Conservation (phyloP, 1,139 yeast species). For the Meyerozyma sp. region DNA sequence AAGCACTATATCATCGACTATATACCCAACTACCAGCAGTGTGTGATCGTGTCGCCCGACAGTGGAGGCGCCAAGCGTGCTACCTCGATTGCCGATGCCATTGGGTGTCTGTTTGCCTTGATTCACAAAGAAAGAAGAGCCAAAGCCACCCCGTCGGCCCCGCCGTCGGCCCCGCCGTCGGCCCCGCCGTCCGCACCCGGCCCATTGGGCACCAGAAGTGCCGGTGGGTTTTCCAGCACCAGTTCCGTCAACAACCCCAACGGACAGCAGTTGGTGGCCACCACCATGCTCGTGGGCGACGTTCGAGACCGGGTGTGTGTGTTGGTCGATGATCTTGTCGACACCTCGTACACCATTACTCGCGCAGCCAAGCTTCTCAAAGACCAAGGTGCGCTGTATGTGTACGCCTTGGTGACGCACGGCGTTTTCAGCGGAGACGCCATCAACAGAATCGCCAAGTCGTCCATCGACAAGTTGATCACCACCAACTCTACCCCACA, state of each 20-base stretch:
- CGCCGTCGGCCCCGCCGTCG: slow-evolving; percentile 16
- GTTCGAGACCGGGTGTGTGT: slow-evolving; percentile 81
- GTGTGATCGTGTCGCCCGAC: slow-evolving; percentile 90
- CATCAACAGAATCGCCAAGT: slow-evolving; percentile 57
- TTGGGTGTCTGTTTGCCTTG: slow-evolving; percentile 87
- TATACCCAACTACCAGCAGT: slow-evolving; percentile 69
- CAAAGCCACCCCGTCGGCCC: slow-evolving; percentile 24
- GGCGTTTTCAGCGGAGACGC: slow-evolving; percentile 95
- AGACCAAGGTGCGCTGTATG: slow-evolving; percentile 86
- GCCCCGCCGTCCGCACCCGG: slow-evolving; percentile 6
- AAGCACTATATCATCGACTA: slow-evolving; percentile 73
- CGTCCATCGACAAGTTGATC: slow-evolving; percentile 76
- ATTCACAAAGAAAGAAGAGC: slow-evolving; percentile 92
- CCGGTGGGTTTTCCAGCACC: slow-evolving; percentile 1
- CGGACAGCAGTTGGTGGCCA: slow-evolving; percentile 35
- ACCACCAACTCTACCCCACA: slow-evolving; percentile 96
- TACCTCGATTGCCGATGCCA: slow-evolving; percentile 84
- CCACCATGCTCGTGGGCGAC: slow-evolving; percentile 92
- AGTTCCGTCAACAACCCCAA: slow-evolving; percentile 1
- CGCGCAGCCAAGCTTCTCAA: slow-evolving; percentile 87
- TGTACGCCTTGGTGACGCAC: slow-evolving; percentile 87
- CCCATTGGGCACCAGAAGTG: slow-evolving; percentile 2
- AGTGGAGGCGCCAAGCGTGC: slow-evolving; percentile 98
- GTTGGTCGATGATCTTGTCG: slow-evolving; percentile 87
- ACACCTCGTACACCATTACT: slow-evolving; percentile 87